phyloP scores from a whole-genome alignment of 2,329 filamentous ascomycete species.

The Blumeriella jaapii region DNA sequence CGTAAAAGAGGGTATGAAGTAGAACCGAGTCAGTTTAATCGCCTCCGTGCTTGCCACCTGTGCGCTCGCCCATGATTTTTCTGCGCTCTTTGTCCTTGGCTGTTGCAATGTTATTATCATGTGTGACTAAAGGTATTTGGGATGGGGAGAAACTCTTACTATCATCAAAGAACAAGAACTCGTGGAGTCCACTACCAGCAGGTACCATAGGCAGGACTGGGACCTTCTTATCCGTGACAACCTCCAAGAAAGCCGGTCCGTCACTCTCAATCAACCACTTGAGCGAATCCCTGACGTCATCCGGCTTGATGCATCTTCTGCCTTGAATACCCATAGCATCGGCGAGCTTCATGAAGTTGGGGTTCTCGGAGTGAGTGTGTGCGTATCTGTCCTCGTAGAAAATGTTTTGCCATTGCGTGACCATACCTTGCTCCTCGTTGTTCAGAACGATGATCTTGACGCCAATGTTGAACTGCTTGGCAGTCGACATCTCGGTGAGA shows the following conservation, averaged over 20 bases:
- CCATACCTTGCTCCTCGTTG: slow-evolving; percentile 98
- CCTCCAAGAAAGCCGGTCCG: slow-evolving; percentile 86
- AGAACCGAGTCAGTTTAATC: slow-evolving; percentile 5
- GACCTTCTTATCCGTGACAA: slow-evolving; percentile 83
- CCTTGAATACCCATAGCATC: slow-evolving; percentile 84
- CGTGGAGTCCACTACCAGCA: slow-evolving; percentile 73
- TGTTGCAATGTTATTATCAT: slow-evolving; percentile 32
- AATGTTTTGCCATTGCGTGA: slow-evolving; percentile 95
- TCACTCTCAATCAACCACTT: slow-evolving; percentile 83
- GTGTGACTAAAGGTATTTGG: slow-evolving; percentile 8
- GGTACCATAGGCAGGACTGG: slow-evolving; percentile 98
- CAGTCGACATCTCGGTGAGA: slow-evolving; percentile 84
- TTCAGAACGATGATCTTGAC: slow-evolving; percentile 92
- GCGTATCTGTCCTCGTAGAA: slow-evolving; percentile 92
- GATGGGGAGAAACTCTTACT: slow-evolving; percentile 37
- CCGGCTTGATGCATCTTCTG: slow-evolving; percentile 58
- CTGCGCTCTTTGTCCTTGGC: slow-evolving; percentile 57
- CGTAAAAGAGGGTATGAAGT: too few relatives aligned
- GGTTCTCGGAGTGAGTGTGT: slow-evolving; percentile 89
- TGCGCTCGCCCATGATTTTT: slow-evolving; percentile 55
- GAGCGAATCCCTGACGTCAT: slow-evolving; percentile 65
- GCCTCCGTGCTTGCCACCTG: slow-evolving; percentile 25
- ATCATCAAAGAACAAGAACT: slow-evolving; percentile 83
- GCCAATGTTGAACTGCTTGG: slow-evolving; percentile 90
- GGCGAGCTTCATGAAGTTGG: slow-evolving; percentile 88